These are phyloP conservation scores for Geotrichum ghanense DNA, from an alignment of 805 yeast genomes.

Conservation along the genomic window DNA sequence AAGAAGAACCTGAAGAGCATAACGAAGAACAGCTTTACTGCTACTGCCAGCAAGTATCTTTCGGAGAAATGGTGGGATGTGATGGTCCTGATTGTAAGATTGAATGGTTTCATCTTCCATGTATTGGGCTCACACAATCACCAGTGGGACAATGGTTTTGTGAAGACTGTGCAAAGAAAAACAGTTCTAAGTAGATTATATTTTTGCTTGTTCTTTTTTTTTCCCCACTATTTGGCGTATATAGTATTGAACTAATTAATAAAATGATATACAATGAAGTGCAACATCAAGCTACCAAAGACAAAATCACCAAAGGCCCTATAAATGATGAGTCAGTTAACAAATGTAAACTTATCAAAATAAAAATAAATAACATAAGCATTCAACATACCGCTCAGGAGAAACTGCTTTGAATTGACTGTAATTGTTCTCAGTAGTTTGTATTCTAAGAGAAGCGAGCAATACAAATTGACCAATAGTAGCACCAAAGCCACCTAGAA, in stretches of 20 bases:
- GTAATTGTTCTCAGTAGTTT: slow-evolving; percentile 35
- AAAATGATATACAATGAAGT: slow-evolving; percentile 83
- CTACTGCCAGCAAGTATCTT: slow-evolving; percentile 92
- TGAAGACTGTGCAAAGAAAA: slow-evolving; percentile 40
- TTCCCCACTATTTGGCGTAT: too few relatives aligned
- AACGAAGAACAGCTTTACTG: slow-evolving; percentile 77
- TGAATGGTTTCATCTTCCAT: slow-evolving; percentile 94
- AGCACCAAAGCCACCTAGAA: slow-evolving; percentile 80
- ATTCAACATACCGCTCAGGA: slow-evolving; percentile 30
- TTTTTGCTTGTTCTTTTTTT: too few relatives aligned
- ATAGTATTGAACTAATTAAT: slow-evolving; percentile 60
- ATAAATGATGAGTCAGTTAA: background rate
- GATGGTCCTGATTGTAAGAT: slow-evolving; percentile 86
- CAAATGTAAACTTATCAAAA: background rate
- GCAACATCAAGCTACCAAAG: slow-evolving; percentile 77
- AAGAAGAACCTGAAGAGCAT: slow-evolving; percentile 17
- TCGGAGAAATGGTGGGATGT: slow-evolving; percentile 98
- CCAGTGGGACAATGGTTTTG: slow-evolving; percentile 85
- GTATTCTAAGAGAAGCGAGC: slow-evolving; percentile 62
- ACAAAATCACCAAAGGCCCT: slow-evolving; percentile 77
- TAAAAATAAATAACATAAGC: background rate
- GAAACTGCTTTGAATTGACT: slow-evolving; percentile 32
- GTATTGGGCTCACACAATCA: slow-evolving; percentile 75
- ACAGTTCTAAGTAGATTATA: slow-evolving; percentile 3
- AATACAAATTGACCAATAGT: slow-evolving; percentile 92